phyloP scores from a whole-genome alignment of 495 filamentous ascomycete species.

The Hypoxylon fuscum region DNA sequence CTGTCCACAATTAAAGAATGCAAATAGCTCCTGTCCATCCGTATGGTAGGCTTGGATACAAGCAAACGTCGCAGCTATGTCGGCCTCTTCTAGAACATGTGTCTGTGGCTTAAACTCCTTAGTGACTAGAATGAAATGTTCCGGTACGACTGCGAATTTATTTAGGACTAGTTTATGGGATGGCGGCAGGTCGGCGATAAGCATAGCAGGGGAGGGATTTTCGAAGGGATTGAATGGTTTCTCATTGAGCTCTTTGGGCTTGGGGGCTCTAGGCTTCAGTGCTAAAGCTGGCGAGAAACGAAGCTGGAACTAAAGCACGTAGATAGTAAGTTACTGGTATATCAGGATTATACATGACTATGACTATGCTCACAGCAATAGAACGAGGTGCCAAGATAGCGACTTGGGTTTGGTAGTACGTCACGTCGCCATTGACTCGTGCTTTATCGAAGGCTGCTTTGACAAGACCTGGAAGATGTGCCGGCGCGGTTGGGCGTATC shows the following conservation, averaged over 20 bases:
- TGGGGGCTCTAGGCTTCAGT: constrained; percentile 68
- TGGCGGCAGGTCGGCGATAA: constrained; percentile 65
- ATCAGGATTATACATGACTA: not conserved
- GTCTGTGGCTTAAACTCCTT: constrained; percentile 72
- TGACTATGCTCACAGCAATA: constrained; percentile 57
- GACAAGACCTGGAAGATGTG: constrained; percentile 63
- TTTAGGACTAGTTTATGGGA: constrained; percentile 77
- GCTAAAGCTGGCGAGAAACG: constrained; percentile 80
- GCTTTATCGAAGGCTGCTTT: constrained; percentile 62
- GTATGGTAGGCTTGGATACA: constrained; percentile 70
- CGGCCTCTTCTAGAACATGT: constrained; percentile 69
- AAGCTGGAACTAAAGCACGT: constrained; percentile 71
- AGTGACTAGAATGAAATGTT: constrained; percentile 84
- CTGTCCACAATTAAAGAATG: constrained; percentile 84
- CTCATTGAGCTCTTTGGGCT: constrained; percentile 48
- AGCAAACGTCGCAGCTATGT: constrained; percentile 70
- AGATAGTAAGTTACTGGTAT: constrained; percentile 8
- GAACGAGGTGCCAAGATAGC: constrained; percentile 61
- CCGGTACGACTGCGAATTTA: constrained; percentile 80
- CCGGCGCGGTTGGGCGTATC: constrained; percentile 25
- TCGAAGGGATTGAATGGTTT: constrained; percentile 74
- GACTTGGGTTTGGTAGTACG: constrained; percentile 69
- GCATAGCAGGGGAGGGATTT: constrained; percentile 67
- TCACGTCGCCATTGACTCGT: constrained; percentile 61
- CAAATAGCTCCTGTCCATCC: constrained; percentile 62